Conservation (phyloP, 768 basidiomycete species). For the Termitomyces sp. region DNA sequence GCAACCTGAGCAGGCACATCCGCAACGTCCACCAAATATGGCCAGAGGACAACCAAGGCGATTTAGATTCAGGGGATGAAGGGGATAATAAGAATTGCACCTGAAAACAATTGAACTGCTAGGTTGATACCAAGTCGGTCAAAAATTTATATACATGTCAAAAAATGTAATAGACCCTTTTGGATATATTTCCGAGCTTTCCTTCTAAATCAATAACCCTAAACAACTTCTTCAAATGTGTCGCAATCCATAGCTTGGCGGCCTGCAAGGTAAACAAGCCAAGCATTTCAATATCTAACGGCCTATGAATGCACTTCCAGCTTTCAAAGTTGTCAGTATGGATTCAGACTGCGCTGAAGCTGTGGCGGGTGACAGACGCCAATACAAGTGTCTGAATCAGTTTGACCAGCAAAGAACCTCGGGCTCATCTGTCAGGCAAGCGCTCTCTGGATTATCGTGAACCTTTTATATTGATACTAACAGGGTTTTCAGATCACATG, state of each 20-base stretch:
- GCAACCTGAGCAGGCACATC: constrained; percentile 68
- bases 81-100: constrained; percentile 7
- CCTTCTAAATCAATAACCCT: neutral
- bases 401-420: neutral
- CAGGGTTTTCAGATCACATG: neutral
- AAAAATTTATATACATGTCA: neutral
- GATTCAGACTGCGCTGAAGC: neutral
- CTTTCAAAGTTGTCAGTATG: neutral
- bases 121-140: neutral
- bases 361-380: neutral
- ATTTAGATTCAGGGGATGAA: constrained; percentile 16
- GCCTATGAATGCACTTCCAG: neutral
- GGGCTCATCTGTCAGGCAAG: neutral
- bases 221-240: neutral
- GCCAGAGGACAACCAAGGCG: constrained; percentile 14
- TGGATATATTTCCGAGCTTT: neutral
- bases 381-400: neutral
- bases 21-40: constrained; percentile 30
- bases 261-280: neutral
- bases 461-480: neutral
- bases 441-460: neutral
- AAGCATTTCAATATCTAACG: neutral
- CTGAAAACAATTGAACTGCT: neutral
- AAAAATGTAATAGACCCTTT: neutral
- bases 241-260: neutral